Percentiles rank a stretch among this genome's conserved stretches.
Evolutionary conservation across 2,329 filamentous ascomycete species (phyloP).

Genomic region (Exophiala phaeomuriformis): DNA sequence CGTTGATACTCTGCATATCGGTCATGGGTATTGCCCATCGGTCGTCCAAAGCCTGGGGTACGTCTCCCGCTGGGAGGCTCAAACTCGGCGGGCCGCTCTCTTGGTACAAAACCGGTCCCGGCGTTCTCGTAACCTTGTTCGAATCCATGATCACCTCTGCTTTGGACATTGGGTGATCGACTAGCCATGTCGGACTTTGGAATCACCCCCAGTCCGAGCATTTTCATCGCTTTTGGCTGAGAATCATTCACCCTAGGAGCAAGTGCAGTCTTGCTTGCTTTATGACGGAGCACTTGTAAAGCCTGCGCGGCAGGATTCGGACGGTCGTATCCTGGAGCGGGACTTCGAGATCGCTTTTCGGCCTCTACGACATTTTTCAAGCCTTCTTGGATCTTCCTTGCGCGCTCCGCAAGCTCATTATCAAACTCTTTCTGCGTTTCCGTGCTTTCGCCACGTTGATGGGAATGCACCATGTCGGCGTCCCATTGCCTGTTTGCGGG

Average conservation of each 20-base stretch:
- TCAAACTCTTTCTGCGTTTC: slow-evolving; percentile 46
- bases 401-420: slow-evolving; percentile 43
- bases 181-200: slow-evolving; percentile 5
- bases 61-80: slow-evolving; percentile 9
- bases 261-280: slow-evolving; percentile 32
- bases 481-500: slow-evolving; percentile 28
- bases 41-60: slow-evolving; percentile 9
- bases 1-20: slow-evolving; percentile 17
- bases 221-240: slow-evolving; percentile 35
- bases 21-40: neutral
- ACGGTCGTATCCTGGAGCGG: slow-evolving; percentile 32
- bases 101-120: slow-evolving; percentile 5
- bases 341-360: slow-evolving; percentile 40
- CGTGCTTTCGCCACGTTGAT: slow-evolving; percentile 40
- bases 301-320: slow-evolving; percentile 33
- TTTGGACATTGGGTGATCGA: slow-evolving; percentile 8
- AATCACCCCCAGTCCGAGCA: slow-evolving; percentile 33
- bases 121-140: slow-evolving; percentile 12
- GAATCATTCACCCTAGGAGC: slow-evolving; percentile 29
- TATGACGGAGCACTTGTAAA: slow-evolving; percentile 41
- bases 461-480: slow-evolving; percentile 39
- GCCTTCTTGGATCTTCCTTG: slow-evolving; percentile 43
- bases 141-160: slow-evolving; percentile 5
- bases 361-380: slow-evolving; percentile 38
- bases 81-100: slow-evolving; percentile 11